A percentile compares a stretch with the other conserved stretches of the same genome.
These are phyloP conservation scores for Nakazawaea wickerhamii DNA, from an alignment of 805 yeast species.

Conservation along the genomic window DNA sequence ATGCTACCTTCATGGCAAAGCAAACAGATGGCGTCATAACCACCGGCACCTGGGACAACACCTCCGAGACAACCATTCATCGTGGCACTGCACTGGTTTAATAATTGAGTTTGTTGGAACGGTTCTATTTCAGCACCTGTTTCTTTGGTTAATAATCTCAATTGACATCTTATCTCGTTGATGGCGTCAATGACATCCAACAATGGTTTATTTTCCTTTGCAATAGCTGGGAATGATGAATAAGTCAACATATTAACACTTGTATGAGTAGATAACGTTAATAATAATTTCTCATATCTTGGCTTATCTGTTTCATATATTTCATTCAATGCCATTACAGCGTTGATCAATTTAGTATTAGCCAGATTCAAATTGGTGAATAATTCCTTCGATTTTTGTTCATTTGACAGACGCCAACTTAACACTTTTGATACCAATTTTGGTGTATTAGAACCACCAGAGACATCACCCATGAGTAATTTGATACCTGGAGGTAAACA, in stretches of 20 bases:
- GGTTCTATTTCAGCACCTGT: conserved; percentile 93
- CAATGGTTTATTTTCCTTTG: conserved; percentile 20
- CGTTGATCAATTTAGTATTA: conserved; percentile 50
- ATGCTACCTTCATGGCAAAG: conserved; percentile 48
- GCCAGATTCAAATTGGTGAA: conserved; percentile 53
- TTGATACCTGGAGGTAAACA: conserved; percentile 63
- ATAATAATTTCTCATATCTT: conserved; percentile 28
- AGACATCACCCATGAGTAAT: conserved; percentile 87
- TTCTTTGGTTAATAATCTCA: conserved; percentile 54
- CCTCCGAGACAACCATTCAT: conserved; percentile 84
- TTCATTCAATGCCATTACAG: conserved; percentile 36
- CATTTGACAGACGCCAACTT: conserved; percentile 56
- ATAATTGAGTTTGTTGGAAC: conserved; percentile 57
- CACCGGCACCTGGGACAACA: conserved; percentile 99
- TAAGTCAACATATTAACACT: conserved; percentile 13
- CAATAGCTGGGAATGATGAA: conserved; percentile 4
- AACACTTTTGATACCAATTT: conserved; percentile 74
- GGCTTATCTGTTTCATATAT: conserved; percentile 26
- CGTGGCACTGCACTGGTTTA: conserved; percentile 46
- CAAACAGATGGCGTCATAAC: conserved; percentile 86
- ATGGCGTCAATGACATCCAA: conserved; percentile 36
- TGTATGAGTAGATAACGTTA: conserved; percentile 16
- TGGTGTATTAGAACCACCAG: conserved; percentile 93
- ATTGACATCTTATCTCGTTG: conserved; percentile 44
- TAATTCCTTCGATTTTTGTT: conserved; percentile 43